Evolutionary conservation across 495 filamentous ascomycete genomes (phyloP).

Genomic region (Penicillium arizonense): DNA sequence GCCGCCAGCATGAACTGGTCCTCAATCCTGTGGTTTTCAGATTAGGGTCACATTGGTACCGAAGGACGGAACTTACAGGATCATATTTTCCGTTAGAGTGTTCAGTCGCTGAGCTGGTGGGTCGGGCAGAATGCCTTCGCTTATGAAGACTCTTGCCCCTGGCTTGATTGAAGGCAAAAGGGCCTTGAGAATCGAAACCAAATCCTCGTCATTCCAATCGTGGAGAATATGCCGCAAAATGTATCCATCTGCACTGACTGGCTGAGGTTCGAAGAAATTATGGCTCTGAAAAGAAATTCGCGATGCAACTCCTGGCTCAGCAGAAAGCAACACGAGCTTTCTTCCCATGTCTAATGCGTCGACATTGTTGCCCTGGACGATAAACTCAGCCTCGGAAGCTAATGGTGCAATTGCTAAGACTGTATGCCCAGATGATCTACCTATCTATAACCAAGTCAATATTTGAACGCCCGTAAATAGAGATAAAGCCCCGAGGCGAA

Average conservation of each 20-base stretch:
- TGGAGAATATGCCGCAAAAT: slow-evolving; percentile 49
- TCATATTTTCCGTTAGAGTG: background rate
- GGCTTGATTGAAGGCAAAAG: background rate
- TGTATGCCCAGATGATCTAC: background rate
- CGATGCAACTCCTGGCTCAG: background rate
- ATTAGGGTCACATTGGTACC: too few relatives aligned
- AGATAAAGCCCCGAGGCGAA: too few relatives aligned
- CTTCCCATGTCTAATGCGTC: background rate
- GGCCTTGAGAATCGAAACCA: slow-evolving; percentile 28
- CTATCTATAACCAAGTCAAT: background rate
- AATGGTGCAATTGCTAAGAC: background rate
- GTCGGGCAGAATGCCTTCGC: background rate
- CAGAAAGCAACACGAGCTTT: background rate
- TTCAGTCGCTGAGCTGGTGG: background rate
- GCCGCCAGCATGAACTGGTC: background rate
- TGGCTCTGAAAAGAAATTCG: slow-evolving; percentile 44
- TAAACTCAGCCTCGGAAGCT: background rate
- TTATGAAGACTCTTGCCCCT: background rate
- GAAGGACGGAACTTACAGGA: too few relatives aligned
- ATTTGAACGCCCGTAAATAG: too few relatives aligned
- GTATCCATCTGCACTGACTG: slow-evolving; percentile 47
- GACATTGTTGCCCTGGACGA: background rate
- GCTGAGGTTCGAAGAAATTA: slow-evolving; percentile 47
- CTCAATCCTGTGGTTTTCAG: background rate
- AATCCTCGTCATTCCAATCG: slow-evolving; percentile 40